A percentile compares a stretch with the other conserved stretches of the same genome.
Evolutionary conservation across 2,329 filamentous ascomycete species (phyloP).

Genomic region (Colletotrichum liaoningense): DNA sequence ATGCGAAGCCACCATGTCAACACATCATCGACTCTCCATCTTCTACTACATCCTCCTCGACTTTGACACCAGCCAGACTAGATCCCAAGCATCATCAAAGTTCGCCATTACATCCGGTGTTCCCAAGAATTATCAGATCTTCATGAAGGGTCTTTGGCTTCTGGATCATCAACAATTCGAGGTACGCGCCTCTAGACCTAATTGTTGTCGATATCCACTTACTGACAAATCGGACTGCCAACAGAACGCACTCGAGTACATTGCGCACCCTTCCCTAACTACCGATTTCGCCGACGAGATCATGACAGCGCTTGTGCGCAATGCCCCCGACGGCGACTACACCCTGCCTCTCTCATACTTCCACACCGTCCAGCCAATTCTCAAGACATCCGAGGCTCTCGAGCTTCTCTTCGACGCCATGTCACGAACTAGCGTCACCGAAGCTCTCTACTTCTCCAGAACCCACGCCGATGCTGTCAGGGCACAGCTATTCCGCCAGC

Average conservation of each 20-base stretch:
- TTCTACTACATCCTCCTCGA: constrained; percentile 88
- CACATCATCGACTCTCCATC: constrained; percentile 84
- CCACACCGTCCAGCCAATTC: constrained; percentile 77
- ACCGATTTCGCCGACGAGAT: constrained; percentile 89
- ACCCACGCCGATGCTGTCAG: constrained; percentile 71
- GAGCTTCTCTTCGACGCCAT: constrained; percentile 77
- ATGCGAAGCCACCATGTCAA: constrained; percentile 70
- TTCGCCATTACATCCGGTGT: constrained; percentile 75
- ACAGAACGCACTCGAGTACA: constrained; percentile 76
- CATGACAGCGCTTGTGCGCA: constrained; percentile 73
- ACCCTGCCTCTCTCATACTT: constrained; percentile 82
- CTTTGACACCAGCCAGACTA: constrained; percentile 66
- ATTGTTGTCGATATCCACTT: no score
- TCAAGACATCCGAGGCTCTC: constrained; percentile 72
- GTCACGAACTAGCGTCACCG: constrained; percentile 73
- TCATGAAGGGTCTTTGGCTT: constrained; percentile 86
- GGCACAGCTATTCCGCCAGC: constrained; percentile 72
- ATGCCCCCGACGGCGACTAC: constrained; percentile 69
- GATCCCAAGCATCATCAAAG: constrained; percentile 60
- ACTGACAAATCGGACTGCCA: background rate
- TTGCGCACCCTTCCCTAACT: constrained; percentile 82
- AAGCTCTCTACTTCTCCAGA: constrained; percentile 80
- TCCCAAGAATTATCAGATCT: constrained; percentile 80
- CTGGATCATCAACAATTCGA: constrained; percentile 79
- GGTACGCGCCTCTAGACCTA: constrained; percentile 49